A percentile compares a stretch with the other conserved stretches of the same genome.
phyloP scores from a whole-genome alignment of 441 rosid species.

The Adansonia madagascariensis region DNA sequence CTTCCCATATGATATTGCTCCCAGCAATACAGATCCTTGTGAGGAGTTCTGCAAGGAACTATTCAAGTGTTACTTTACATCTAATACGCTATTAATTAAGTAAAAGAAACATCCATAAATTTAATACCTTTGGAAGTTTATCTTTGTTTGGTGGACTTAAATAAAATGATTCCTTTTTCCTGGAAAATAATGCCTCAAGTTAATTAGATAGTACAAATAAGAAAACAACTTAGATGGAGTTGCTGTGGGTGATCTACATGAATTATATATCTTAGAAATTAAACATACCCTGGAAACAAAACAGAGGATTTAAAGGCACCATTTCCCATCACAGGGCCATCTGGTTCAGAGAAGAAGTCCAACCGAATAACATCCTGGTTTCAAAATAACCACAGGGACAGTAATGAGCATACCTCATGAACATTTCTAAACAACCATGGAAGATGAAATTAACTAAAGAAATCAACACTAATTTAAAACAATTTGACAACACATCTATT shows the following conservation, averaged over 20 bases:
- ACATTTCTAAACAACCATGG: constrained; percentile 12
- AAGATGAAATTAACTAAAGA: not conserved
- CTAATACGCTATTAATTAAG: not conserved
- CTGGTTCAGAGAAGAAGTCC: constrained; percentile 90
- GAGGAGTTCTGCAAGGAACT: constrained; percentile 65
- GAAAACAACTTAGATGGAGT: constrained; percentile 7
- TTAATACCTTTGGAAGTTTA: constrained; percentile 84
- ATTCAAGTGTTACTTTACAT: constrained; percentile 17
- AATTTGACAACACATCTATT: not conserved
- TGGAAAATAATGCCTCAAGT: constrained; percentile 39
- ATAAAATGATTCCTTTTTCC: constrained; percentile 86
- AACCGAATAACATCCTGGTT: constrained; percentile 68
- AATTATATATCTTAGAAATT: constrained; percentile 5
- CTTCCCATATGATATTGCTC: constrained; percentile 79
- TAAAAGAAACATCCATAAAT: constrained; percentile 22
- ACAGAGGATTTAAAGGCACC: constrained; percentile 78
- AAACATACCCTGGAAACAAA: constrained; percentile 84
- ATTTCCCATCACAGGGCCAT: constrained; percentile 90
- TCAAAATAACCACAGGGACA: constrained; percentile 23
- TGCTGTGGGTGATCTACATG: not conserved
- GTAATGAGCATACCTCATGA: constrained; percentile 12
- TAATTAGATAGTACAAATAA: constrained; percentile 22
- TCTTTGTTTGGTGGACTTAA: constrained; percentile 83
- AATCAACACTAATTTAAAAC: not conserved
- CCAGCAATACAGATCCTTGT: constrained; percentile 83